Percentiles rank a stretch among this genome's conserved stretches.
Conservation (phyloP, 2,329 filamentous ascomycete species). For the Eutypella sp. region DNA sequence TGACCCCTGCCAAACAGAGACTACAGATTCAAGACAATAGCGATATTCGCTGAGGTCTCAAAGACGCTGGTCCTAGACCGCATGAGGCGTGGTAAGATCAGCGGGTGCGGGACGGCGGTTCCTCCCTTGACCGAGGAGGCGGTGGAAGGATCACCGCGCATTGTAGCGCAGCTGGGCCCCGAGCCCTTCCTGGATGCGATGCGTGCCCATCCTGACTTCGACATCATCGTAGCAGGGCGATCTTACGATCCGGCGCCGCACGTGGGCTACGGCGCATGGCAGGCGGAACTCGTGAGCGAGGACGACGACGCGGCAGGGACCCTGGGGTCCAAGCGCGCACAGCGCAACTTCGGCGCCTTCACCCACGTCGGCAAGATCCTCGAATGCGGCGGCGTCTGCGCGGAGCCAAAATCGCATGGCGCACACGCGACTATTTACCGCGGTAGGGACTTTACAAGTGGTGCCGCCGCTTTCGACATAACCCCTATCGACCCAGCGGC, state of each 20-base stretch:
- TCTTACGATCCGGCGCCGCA: constrained; percentile 38
- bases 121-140: constrained; percentile 32
- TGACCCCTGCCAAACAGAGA: not conserved
- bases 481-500: constrained; percentile 32
- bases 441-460: too few species aligned
- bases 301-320: constrained; percentile 5
- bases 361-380: constrained; percentile 53
- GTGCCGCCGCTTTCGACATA: constrained; percentile 46
- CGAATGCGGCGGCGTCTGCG: constrained; percentile 46
- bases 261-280: constrained; percentile 31
- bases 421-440: constrained; percentile 35
- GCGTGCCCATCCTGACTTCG: constrained; percentile 22
- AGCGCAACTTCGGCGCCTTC: constrained; percentile 28
- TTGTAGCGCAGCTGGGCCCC: constrained; percentile 40
- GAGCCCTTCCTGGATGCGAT: constrained; percentile 35
- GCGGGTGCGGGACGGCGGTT: constrained; percentile 35
- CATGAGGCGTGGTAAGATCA: constrained; percentile 24
- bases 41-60: constrained; percentile 34
- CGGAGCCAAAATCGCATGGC: constrained; percentile 39
- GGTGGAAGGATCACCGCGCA: constrained; percentile 29
- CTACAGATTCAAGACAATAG: constrained; percentile 29
- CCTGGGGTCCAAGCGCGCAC: constrained; percentile 6
- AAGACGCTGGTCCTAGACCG: constrained; percentile 28
- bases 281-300: constrained; percentile 14
- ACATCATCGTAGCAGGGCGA: constrained; percentile 44